phyloP scores from a whole-genome alignment of 805 yeast genomes.

The Metschnikowia lachancei region DNA sequence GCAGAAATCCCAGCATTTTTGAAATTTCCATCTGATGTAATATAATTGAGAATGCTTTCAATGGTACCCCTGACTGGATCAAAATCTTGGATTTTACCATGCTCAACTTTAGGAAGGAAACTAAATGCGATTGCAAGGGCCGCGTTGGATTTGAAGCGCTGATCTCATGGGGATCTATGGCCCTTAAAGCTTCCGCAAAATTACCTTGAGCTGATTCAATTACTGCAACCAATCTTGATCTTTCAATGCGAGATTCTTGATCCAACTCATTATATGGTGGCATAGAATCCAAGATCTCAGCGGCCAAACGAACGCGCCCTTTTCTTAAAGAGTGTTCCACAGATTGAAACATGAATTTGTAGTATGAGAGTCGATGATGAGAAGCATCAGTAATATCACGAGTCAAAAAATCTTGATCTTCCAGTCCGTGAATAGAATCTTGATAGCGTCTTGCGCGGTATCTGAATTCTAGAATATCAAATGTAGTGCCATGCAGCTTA shows the following conservation, averaged over 20 bases:
- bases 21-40: conserved; percentile 51
- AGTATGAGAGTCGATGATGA: conserved; percentile 41
- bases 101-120: conserved; percentile 44
- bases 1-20: conserved; percentile 43
- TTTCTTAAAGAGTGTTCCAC: conserved; percentile 37
- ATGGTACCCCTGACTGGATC: conserved; percentile 41
- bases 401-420: not conserved
- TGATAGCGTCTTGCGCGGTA: conserved; percentile 40
- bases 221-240: conserved; percentile 9
- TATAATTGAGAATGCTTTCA: conserved; percentile 50
- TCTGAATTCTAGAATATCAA: conserved; percentile 20
- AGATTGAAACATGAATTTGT: conserved; percentile 39
- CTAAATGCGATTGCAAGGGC: not conserved
- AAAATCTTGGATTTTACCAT: conserved; percentile 47
- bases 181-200: conserved; percentile 1
- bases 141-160: not conserved
- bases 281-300: conserved; percentile 32
- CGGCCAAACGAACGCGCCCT: conserved; percentile 36
- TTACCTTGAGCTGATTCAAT: conserved; percentile 15
- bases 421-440: conserved; percentile 7
- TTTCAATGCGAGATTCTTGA: conserved; percentile 7
- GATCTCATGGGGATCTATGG: not conserved
- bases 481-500: conserved; percentile 21
- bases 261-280: conserved; percentile 23
- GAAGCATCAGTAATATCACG: conserved; percentile 25